These are phyloP conservation scores for Clarireedia sp. DNA, from an alignment of 2,329 filamentous ascomycete species.

Conservation along the genomic window DNA sequence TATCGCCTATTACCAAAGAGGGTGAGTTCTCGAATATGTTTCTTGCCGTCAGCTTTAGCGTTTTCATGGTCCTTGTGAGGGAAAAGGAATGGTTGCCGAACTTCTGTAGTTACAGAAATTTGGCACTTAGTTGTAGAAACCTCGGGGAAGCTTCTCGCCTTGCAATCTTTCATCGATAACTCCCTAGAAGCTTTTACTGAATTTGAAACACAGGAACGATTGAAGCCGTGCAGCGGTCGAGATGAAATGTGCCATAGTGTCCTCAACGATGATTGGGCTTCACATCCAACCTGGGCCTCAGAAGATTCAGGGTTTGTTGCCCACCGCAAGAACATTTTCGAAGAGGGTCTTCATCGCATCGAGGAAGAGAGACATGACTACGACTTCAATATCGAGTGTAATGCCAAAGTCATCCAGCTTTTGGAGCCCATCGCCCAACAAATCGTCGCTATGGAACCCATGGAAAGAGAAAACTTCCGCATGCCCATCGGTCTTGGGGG, in stretches of 20 bases:
- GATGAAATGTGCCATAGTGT: constrained; percentile 92
- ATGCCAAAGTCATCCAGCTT: constrained; percentile 88
- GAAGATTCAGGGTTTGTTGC: constrained; percentile 97
- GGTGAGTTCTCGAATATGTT: constrained; percentile 34
- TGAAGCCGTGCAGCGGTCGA: constrained; percentile 86
- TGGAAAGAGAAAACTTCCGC: constrained; percentile 66
- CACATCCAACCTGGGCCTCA: constrained; percentile 96
- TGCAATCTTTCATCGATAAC: too few species aligned
- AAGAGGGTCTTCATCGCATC: constrained; percentile 90
- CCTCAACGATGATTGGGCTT: constrained; percentile 96
- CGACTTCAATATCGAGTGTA: constrained; percentile 95
- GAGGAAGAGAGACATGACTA: constrained; percentile 98
- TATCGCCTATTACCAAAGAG: constrained; percentile 87
- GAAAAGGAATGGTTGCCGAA: too few species aligned
- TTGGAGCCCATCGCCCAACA: constrained; percentile 90
- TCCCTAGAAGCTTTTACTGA: constrained; percentile 3
- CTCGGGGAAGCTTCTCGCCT: too few species aligned
- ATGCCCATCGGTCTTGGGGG: constrained; percentile 81
- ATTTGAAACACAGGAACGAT: constrained; percentile 52
- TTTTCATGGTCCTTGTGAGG: neutral
- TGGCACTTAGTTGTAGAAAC: too few species aligned
- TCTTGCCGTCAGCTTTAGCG: neutral
- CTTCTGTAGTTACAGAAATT: too few species aligned
- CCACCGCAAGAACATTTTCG: constrained; percentile 91
- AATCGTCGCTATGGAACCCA: constrained; percentile 68